A percentile compares a stretch with the other conserved stretches of the same genome.
Evolutionary conservation across 2,329 filamentous ascomycete species (phyloP).

Genomic region (Talaromyces islandicus): DNA sequence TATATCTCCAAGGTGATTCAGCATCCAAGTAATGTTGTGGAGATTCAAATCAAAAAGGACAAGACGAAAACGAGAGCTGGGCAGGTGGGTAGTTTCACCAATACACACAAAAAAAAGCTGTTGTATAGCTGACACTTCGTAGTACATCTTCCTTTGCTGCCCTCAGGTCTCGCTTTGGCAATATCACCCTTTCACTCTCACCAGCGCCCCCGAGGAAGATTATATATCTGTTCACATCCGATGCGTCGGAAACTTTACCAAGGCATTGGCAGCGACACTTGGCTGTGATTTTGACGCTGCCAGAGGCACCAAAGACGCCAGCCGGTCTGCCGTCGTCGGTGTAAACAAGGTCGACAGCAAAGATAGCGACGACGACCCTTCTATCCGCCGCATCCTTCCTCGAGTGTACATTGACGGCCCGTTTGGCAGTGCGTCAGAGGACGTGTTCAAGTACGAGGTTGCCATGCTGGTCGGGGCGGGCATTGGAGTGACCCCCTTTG

Average conservation of each 20-base stretch:
- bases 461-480: slow-evolving; percentile 46
- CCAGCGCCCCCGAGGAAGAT: slow-evolving; percentile 81
- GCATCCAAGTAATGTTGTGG: slow-evolving; percentile 81
- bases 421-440: slow-evolving; percentile 79
- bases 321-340: slow-evolving; percentile 60
- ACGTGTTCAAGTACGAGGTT: slow-evolving; percentile 63
- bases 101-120: background rate
- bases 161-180: slow-evolving; percentile 82
- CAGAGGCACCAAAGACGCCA: slow-evolving; percentile 20
- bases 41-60: slow-evolving; percentile 90
- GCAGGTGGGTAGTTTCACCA: slow-evolving; percentile 41
- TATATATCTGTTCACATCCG: slow-evolving; percentile 84
- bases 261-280: slow-evolving; percentile 60
- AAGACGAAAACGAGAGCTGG: slow-evolving; percentile 74
- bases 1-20: slow-evolving; percentile 86
- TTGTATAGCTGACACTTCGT: background rate
- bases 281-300: slow-evolving; percentile 65
- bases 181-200: slow-evolving; percentile 82
- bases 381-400: slow-evolving; percentile 66
- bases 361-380: slow-evolving; percentile 52
- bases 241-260: slow-evolving; percentile 77
- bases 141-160: slow-evolving; percentile 84
- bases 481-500: slow-evolving; percentile 49
- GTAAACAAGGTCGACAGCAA: slow-evolving; percentile 51
- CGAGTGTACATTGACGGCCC: slow-evolving; percentile 79